phyloP scores from a whole-genome alignment of 768 basidiomycete species.

The Antrodiella citrinella region DNA sequence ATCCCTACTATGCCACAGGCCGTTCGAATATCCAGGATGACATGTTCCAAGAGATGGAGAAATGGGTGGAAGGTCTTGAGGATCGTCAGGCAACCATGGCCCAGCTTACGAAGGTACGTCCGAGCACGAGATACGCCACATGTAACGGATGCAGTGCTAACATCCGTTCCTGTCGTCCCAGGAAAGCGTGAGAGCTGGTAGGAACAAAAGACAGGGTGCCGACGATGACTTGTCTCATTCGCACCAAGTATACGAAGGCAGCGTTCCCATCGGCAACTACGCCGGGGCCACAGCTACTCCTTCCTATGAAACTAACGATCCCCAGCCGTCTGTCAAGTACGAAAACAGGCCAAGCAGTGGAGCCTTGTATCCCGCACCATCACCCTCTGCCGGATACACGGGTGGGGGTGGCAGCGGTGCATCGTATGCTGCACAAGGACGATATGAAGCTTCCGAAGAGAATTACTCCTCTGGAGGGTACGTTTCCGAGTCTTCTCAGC shows the following conservation, averaged over 20 bases:
- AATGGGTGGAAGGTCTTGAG: constrained; percentile 44
- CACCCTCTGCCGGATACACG: neutral
- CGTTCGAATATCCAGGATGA: constrained; percentile 45
- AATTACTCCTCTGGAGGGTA: neutral
- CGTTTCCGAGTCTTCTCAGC: neutral
- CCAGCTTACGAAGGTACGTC: constrained; percentile 43
- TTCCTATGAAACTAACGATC: too few species aligned
- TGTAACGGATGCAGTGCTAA: neutral
- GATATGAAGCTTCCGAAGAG: neutral
- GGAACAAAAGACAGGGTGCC: constrained; percentile 48
- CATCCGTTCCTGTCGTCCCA: constrained; percentile 17
- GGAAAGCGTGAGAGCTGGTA: constrained; percentile 47
- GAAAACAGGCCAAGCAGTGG: neutral
- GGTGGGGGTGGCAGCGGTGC: neutral
- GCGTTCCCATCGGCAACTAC: constrained; percentile 1
- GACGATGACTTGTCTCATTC: constrained; percentile 25
- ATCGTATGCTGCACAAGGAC: neutral
- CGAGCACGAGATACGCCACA: neutral
- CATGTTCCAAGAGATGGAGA: constrained; percentile 51
- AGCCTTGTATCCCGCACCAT: neutral
- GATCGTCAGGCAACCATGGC: constrained; percentile 37
- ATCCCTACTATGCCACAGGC: constrained; percentile 55
- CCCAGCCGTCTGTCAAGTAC: neutral
- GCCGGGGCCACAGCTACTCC: too few species aligned
- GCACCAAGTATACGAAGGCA: constrained; percentile 13